Base-by-base conservation (phyloP, 1,284 basidiomycete genomes). In the Hymenochaete sp. region DNA sequence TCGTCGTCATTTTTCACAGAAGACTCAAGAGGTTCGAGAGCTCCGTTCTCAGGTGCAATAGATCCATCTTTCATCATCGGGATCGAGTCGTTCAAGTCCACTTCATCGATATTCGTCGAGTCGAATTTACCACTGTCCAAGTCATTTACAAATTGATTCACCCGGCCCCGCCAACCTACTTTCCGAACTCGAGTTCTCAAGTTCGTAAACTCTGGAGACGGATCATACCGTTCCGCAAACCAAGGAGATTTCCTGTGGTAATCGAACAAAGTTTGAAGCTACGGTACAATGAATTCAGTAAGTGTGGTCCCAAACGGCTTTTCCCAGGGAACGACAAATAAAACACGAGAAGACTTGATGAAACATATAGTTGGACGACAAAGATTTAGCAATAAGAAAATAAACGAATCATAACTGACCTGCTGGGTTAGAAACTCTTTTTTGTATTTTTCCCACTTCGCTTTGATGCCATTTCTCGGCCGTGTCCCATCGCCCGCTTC, bases 211-310 rank as follows among this genome's bases (percentile, higher is more conserved):
- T 88, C 84, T 39, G 77, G 67, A 16, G 76, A 63, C 44, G 82
- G 81, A 46, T 88, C 86, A 67, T 97, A 97, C 62, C 89, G 89
- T 70, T 97, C 93, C 50, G 80, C 77, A 68, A 95, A 96, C 93
- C 93, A 97, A 7, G 86, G 82, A 16, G 87, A 88, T 59, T 85
- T 84, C 63, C 81, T 77, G 67, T 93, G 91, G 61, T 89, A 85
- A 37, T 93, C 82, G 72, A 89, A 93, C 71, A 95, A 83, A 47
- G 82, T 83, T 68, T 88, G 88, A 56, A 93, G 75, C 87, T 89
- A 73, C 63, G 70, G 67, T 89, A 73, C 63, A 71, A 68, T 13
- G 46, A 29, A 64, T 62, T 56, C 55, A 58, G 56, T 52, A 41
- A 5, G n/a, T n/a, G n/a, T n/a, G n/a, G n/a, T n/a, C n/a, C n/a